Base-by-base conservation (phyloP, 2,329 filamentous ascomycete species). In the Sarocladiaceae sp. region DNA sequence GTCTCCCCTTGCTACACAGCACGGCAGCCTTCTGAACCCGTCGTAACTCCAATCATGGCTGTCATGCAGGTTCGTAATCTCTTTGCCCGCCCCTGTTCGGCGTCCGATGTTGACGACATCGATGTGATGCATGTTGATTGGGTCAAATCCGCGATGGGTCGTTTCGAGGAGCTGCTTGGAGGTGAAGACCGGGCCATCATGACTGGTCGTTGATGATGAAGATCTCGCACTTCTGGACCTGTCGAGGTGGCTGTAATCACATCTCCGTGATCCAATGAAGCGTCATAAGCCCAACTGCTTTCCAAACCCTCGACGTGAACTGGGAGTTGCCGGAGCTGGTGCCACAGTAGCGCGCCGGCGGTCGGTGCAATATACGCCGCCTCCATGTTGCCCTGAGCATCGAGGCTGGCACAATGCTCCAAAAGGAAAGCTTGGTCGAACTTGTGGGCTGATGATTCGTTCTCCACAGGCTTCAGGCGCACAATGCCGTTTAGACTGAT, bases 361-460 rank as follows among this genome's bases (percentile, higher is more conserved):
- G 66, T 62, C 73, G 78, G 75, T 45, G 76, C 74, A 46, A 81
- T 77, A 51, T 81, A 81, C 12, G 81, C 58, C 16, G 76, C 78
- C 51, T 79, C 73, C 19, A 79, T 72, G 51, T 72, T 74, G 33
- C 76, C 77, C 44, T 65, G 68, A 3, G 65, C 62, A 37, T 77
- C 72, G 40, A 71, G 66, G 3, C 79, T 73, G n/a, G 74, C 77
- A 51, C 76, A 80, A 55, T 79, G 63, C 32, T 64, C 57, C 20
- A 64, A 65, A 20, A 81, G 61, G 45, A 80, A 80, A 6, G 70
- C 66, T 35, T 67, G 57, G 52, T 78, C 37, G 10, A 41, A 4
- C 5, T n/a, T 29, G 6, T 27, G n/a, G 4, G n/a, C 10, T 9
- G 23, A 11, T 26, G 19, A 6, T 23, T 15, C 19, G 4, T 4